Evolutionary conservation across 2,329 filamentous ascomycete genomes (phyloP).

Genomic region (Trichocomaceae sp.): DNA sequence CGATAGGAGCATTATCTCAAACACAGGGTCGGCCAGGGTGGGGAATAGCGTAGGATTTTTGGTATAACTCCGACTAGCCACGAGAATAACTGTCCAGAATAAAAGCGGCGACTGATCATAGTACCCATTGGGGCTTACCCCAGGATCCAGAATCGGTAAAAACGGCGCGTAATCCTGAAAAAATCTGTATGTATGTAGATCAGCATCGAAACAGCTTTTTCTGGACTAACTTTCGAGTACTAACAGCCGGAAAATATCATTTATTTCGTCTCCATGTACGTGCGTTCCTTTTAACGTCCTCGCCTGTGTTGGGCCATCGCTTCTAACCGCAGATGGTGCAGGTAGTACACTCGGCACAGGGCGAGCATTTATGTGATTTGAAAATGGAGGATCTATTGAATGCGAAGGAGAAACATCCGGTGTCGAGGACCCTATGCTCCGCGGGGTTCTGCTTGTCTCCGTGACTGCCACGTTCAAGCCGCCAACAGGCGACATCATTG

Average conservation of each 20-base stretch:
- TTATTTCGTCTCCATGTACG: slow-evolving; percentile 29
- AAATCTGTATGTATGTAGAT: slow-evolving; percentile 21
- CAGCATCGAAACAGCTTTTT: neutral
- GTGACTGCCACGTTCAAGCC: slow-evolving; percentile 25
- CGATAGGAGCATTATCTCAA: slow-evolving; percentile 34
- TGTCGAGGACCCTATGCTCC: slow-evolving; percentile 16
- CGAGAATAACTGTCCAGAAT: slow-evolving; percentile 64
- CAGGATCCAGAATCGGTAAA: slow-evolving; percentile 34
- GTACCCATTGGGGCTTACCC: slow-evolving; percentile 64
- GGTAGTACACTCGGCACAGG: slow-evolving; percentile 9
- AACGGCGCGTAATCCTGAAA: slow-evolving; percentile 34
- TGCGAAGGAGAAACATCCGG: slow-evolving; percentile 17
- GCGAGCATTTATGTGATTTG: slow-evolving; percentile 17
- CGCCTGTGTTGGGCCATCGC: slow-evolving; percentile 21
- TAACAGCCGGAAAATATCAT: slow-evolving; percentile 34
- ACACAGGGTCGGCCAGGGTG: slow-evolving; percentile 28
- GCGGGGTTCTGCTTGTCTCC: slow-evolving; percentile 23
- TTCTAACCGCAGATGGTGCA: neutral
- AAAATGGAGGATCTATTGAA: slow-evolving; percentile 18
- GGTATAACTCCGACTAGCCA: slow-evolving; percentile 31
- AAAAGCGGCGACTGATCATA: slow-evolving; percentile 71
- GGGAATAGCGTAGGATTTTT: slow-evolving; percentile 35
- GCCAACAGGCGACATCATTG: slow-evolving; percentile 22
- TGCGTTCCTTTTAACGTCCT: slow-evolving; percentile 27
- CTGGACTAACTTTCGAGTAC: neutral